Conservation (phyloP, 2,329 filamentous ascomycete genomes). For the Trichoderma brevicompactum region DNA sequence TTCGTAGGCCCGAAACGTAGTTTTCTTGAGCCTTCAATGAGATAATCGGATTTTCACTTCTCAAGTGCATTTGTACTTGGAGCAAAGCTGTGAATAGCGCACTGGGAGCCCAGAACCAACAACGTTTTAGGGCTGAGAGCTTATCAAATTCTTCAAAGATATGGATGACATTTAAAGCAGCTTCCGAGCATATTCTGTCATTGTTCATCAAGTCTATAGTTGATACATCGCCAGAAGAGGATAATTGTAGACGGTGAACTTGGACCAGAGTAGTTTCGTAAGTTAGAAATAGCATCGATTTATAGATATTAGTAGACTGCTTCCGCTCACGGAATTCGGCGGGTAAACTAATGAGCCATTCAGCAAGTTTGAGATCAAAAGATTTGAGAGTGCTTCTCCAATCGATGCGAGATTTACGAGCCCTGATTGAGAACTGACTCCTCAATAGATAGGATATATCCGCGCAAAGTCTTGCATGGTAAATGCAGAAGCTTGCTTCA, state of each 20-base stretch:
- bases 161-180: neutral
- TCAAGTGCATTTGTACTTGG: neutral
- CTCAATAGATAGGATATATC: neutral
- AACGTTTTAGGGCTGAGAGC: neutral
- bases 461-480: neutral
- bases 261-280: neutral
- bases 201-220: neutral
- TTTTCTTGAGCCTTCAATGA: neutral
- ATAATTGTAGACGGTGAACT: neutral
- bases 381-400: neutral
- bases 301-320: neutral
- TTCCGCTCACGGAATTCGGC: neutral
- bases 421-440: neutral
- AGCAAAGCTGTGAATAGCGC: neutral
- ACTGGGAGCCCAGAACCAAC: constrained; percentile 1
- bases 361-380: neutral
- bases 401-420: neutral
- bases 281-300: constrained; percentile 1
- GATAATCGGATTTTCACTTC: neutral
- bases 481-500: neutral
- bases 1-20: neutral
- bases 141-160: neutral
- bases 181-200: neutral
- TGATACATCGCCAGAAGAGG: neutral
- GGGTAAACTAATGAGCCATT: neutral